These are phyloP conservation scores for Fusarium nelsonii DNA, from an alignment of 2,329 filamentous ascomycete genomes.

Conservation along the genomic window DNA sequence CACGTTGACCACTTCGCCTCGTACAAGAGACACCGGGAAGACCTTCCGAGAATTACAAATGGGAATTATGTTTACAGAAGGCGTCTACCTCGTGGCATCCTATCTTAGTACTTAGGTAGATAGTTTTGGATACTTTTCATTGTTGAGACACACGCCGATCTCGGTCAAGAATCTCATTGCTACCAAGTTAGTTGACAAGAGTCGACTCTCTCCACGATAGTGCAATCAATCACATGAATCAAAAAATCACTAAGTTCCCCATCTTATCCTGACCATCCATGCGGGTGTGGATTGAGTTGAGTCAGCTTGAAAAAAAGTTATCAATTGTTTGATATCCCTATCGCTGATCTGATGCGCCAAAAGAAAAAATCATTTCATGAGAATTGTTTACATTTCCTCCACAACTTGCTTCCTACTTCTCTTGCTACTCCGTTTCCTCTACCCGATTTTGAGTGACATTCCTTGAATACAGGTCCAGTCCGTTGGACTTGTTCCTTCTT, in stretches of 20 bases:
- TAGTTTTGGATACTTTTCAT: neutral
- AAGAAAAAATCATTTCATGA: conserved; percentile 30
- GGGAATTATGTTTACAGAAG: conserved; percentile 12
- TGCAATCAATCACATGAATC: conserved; percentile 13
- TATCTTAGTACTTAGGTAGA: neutral
- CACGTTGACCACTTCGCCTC: neutral
- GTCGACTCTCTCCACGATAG: neutral
- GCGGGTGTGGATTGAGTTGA: neutral
- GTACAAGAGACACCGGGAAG: conserved; percentile 11
- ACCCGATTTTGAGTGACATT: conserved; percentile 18
- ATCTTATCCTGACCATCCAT: neutral
- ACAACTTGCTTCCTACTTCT: conserved; percentile 20
- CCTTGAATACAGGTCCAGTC: conserved; percentile 6
- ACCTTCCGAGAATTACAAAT: conserved; percentile 10
- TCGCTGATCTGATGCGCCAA: conserved; percentile 38
- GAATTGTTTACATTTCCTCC: conserved; percentile 40
- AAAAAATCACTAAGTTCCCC: neutral
- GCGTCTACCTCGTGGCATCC: conserved; percentile 1
- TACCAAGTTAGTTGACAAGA: neutral
- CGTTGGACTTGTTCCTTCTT: neutral
- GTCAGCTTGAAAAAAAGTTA: conserved; percentile 32
- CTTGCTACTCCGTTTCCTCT: conserved; percentile 15
- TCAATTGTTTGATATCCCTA: conserved; percentile 31
- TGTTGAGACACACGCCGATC: conserved; percentile 13
- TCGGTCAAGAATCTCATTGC: conserved; percentile 7